Evolutionary conservation across 1,139 yeast genomes (phyloP).

Genomic region (Diutina ranongensis): DNA sequence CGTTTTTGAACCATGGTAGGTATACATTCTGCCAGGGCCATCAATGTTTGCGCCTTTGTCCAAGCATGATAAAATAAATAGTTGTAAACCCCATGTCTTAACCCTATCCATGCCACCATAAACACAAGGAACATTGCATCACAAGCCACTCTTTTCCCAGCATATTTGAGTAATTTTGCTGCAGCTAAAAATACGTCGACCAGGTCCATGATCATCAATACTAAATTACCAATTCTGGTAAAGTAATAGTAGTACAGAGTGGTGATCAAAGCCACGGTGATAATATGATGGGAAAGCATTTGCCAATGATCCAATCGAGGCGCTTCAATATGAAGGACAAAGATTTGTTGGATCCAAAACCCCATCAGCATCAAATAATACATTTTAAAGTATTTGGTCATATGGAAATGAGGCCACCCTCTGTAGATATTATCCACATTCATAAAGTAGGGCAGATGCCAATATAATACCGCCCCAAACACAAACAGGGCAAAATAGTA

Average conservation of each 20-base stretch:
- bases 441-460: constrained; percentile 46
- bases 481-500: constrained; percentile 48
- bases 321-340: constrained; percentile 66
- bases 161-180: constrained; percentile 72
- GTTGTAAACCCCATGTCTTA: constrained; percentile 69
- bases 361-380: constrained; percentile 67
- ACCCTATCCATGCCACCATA: constrained; percentile 53
- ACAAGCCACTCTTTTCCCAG: constrained; percentile 48
- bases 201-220: constrained; percentile 70
- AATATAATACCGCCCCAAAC: constrained; percentile 49
- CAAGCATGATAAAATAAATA: constrained; percentile 48
- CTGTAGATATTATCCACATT: constrained; percentile 49
- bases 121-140: constrained; percentile 62
- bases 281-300: constrained; percentile 83
- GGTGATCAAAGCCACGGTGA: constrained; percentile 54
- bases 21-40: constrained; percentile 28
- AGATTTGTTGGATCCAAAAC: constrained; percentile 72
- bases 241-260: constrained; percentile 70
- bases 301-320: constrained; percentile 74
- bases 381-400: constrained; percentile 41
- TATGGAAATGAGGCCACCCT: constrained; percentile 66
- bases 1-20: constrained; percentile 20
- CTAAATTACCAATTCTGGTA: constrained; percentile 69
- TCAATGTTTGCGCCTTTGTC: constrained; percentile 22
- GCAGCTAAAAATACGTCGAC: constrained; percentile 62